Evolutionary conservation across 306 rosid genomes (phyloP), one percentile per base, ranked within the genome.

Genomic region (Casuarina glauca): DNA sequence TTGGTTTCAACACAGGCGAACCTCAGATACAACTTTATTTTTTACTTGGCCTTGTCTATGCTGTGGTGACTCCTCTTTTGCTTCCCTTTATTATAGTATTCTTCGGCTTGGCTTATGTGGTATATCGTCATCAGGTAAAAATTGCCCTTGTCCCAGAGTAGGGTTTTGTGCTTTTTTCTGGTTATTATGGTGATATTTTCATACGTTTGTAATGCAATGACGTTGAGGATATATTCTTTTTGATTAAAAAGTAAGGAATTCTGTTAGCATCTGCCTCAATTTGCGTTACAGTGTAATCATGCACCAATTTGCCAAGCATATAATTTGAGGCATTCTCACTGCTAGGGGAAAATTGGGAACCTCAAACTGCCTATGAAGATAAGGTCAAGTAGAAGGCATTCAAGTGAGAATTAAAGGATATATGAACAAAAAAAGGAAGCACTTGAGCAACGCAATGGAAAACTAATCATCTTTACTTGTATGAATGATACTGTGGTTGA

Each of bases 21-120:
- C 99, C 99, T 74, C 97, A 90, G 80, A 89, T 95, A 52, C 99
- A 95, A 76, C 97, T 95, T 44, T 95, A 95, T 82, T 91, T 95
- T 87, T 84, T 95, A 75, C 99, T 95, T 58, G 99, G 99, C 81
- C 97, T 95, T 75, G 97, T 95, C 32, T 95, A 95, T 74, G 88
- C 99, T 16, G 97, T 89, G 74, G 97, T 89, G 76, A 84, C 99
- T 0, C 99, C 99, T 36, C 52, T 89, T 79, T 90, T 95, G 10
- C 91, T 95, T 85, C 99, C 99, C 6, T 95, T 91, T 89, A 93
- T 95, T 36, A 79, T 95, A 61, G 82, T 91, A n/a, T 95, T 95
- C 90, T 95, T 91, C 66, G 93, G 77, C 70, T 78, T 95, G 73
- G 99, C 99, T 19, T 95, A 88, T 76, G 79, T 91, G 5, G 97